Conservation (phyloP, 75 land plant species). For the Cryptomeria japonica region DNA sequence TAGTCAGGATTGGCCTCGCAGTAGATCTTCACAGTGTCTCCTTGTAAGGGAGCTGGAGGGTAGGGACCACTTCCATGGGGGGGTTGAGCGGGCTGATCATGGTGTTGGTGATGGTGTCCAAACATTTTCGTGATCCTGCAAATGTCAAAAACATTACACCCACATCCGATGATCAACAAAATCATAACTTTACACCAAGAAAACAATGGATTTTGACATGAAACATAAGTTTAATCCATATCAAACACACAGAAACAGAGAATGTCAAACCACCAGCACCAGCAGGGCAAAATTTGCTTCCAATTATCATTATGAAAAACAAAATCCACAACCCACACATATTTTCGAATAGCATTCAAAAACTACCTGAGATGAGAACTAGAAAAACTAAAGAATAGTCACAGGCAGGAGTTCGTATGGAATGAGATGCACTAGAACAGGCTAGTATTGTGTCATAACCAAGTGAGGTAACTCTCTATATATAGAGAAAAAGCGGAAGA, state of each 20-base stretch:
- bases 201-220: not conserved
- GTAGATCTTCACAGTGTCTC: constrained; percentile 20
- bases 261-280: no score
- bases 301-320: not conserved
- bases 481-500: not conserved
- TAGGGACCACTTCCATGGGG: not conserved
- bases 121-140: not conserved
- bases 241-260: no score
- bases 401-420: not conserved
- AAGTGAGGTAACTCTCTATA: not conserved
- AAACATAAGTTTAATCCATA: not conserved
- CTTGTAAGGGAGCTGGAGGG: not conserved
- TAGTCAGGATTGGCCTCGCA: constrained; percentile 23
- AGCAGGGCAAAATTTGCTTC: not conserved
- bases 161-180: not conserved
- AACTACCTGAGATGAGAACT: not conserved
- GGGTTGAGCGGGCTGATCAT: not conserved
- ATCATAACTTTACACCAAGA: not conserved
- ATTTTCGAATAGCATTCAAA: not conserved
- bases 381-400: not conserved
- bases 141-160: not conserved
- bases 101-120: constrained; percentile 8
- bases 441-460: not conserved
- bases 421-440: not conserved
- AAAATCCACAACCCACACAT: not conserved